phyloP scores from a whole-genome alignment of 2,329 filamentous ascomycete species.

The Claviceps monticola region DNA sequence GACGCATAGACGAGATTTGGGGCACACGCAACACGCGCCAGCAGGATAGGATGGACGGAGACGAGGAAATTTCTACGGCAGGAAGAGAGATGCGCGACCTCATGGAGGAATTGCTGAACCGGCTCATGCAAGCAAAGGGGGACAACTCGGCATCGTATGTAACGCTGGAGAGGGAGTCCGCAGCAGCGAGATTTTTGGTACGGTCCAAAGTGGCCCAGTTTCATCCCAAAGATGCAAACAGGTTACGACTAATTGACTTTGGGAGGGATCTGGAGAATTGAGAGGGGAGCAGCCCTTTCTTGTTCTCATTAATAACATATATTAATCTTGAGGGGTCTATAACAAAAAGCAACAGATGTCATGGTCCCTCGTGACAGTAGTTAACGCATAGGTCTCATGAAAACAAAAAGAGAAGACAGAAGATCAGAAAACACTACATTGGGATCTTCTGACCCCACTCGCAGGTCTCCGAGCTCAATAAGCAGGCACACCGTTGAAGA shows the following conservation, averaged over 20 bases:
- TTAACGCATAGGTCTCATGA: no score
- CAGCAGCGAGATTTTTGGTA: constrained; percentile 49
- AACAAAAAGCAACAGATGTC: not conserved
- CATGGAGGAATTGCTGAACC: constrained; percentile 47
- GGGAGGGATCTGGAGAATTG: constrained; percentile 46
- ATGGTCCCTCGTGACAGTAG: no score
- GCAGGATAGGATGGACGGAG: constrained; percentile 13
- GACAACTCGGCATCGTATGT: constrained; percentile 45
- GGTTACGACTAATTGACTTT: constrained; percentile 48
- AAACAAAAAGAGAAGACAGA: no score
- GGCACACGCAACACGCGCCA: constrained; percentile 16
- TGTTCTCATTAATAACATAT: no score
- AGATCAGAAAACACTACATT: no score
- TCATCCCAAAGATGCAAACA: constrained; percentile 48
- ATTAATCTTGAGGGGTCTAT: not conserved
- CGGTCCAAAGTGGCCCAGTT: constrained; percentile 53
- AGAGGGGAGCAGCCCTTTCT: constrained; percentile 2
- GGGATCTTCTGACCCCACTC: no score
- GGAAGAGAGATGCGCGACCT: constrained; percentile 44
- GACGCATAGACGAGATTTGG: constrained; percentile 52
- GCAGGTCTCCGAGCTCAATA: no score
- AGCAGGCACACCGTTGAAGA: no score
- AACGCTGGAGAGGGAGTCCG: constrained; percentile 43
- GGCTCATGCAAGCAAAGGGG: constrained; percentile 38
- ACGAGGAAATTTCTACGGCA: constrained; percentile 37